Base-by-base conservation (phyloP, 177 flowering plant genomes). In the Vitis hybrid region DNA sequence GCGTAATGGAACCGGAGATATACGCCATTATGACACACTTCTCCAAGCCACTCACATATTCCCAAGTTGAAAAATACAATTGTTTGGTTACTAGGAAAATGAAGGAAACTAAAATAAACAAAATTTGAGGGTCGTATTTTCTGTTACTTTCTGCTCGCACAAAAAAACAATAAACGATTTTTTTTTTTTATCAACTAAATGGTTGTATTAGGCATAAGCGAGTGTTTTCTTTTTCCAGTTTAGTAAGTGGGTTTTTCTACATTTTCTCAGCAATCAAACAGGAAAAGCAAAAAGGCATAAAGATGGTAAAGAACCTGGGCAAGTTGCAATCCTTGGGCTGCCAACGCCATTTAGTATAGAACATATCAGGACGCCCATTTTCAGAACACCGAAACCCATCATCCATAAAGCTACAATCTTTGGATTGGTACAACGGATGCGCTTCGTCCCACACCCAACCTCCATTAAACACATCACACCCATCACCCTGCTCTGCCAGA, bases 301-400 rank as follows among this genome's bases (percentile, higher is more conserved):
- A 30, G 5, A 7, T 64, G 26, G 56, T 10, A 21, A 61, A 52
- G 63, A 55, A 94, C 99, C 99, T 96, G 73, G 99, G 98, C 82
- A 96, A 78, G 75, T 91, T 87, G 80, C 98, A 93, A 69, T 77
- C 71, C 32, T 72, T 91, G 26, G 98, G 99, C 67, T 96, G 97
- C 99, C 99, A 96, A 48, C 98, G 78, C 98, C 97, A 96, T 74
- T 93, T 89, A 56, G 93, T 96, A 73, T 87, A 89, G 66, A 82
- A 86, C 34, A 70, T 65, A 83, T 93, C 98, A 64, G 86, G 93
- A 55, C 98, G 79, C 2, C 94, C 93, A 80, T 88, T 89, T 72
- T 91, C 93, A 52, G 84, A 76, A 48, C 98, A 93, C 66, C 93
- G 75, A 80, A 93, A 93, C 6, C 98, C 97, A 6, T 78, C 84